Base-by-base conservation (phyloP, 2,329 filamentous ascomycete genomes). In the Colletotrichum sansevieriae region DNA sequence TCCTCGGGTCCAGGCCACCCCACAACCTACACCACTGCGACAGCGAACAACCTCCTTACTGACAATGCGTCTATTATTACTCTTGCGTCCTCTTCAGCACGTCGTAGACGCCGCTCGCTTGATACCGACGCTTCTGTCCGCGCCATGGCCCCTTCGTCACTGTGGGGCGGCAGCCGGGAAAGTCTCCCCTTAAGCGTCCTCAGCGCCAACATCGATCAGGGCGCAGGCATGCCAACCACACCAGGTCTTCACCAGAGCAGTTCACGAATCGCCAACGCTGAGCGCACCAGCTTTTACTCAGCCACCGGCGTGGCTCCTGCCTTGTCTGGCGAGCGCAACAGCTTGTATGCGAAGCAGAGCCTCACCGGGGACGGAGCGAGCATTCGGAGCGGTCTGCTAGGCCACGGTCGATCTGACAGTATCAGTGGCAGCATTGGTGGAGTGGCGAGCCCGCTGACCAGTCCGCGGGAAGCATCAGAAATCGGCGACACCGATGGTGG, bases 11-110 rank as follows among this genome's bases (percentile, higher is more conserved):
- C 79, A 75, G 75, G 82, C 59, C 86, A 90, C 73, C 91, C 91
- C 2, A 87, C 89, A 5, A 95, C 92, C 0, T 95, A 95, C 78
- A 87, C 85, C 58, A 88, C 87, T n/a, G 92, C 92, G 2, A 95
- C 92, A 0, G 92, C 93, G 60, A 94, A 95, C 79, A 93, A 93
- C 74, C 85, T 95, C 6, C 83, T 95, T 39, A 94, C 92, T 1
- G 93, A 97, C 78, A 93, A 97, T 76, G 93, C 93, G 22, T 95
- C 92, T 29, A 95, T 97, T 73, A 81, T 97, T 69, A 97, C 93
- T 0, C 84, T 97, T 13, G 93, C 93, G 2, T 95, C 92, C 4
- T 95, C 92, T 0, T 93, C 91, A 72, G 94, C 95, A 80, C 88
- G 91, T 43, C 87, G 90, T 33, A 90, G 93, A 41, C 88, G 93